phyloP scores from a whole-genome alignment of 148 eudicot species.

The Nepenthes mirabilis region DNA sequence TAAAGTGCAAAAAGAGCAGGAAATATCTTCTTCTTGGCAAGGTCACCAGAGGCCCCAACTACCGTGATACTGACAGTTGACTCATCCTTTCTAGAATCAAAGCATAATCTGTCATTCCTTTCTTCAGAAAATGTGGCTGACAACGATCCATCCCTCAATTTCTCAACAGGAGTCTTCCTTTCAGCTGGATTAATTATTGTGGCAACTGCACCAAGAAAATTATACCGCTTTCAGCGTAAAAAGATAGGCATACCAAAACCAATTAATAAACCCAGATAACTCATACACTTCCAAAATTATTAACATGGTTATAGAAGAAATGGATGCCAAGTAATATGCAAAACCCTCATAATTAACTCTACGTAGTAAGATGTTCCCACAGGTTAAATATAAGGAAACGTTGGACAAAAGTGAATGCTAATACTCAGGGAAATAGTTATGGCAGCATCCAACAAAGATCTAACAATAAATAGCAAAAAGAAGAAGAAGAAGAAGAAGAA shows the following conservation, averaged over 20 bases:
- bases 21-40: conserved; percentile 96
- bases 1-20: conserved; percentile 98
- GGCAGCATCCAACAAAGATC: too few relatives aligned
- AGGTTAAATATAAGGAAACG: too few relatives aligned
- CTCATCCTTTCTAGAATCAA: conserved; percentile 32
- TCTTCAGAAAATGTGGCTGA: conserved; percentile 34
- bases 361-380: too few relatives aligned
- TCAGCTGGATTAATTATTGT: conserved; percentile 24
- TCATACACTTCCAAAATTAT: not conserved
- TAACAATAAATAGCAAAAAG: not conserved
- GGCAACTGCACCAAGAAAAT: conserved; percentile 31
- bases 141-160: conserved; percentile 31
- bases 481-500: not conserved
- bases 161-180: conserved; percentile 29
- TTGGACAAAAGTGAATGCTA: too few relatives aligned
- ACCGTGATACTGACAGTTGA: conserved; percentile 92
- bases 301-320: not conserved
- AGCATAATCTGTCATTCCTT: conserved; percentile 14
- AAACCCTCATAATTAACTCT: too few relatives aligned
- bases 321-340: not conserved
- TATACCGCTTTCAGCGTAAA: conserved; percentile 4
- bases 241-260: not conserved
- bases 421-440: too few relatives aligned
- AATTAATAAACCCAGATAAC: not conserved
- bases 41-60: conserved; percentile 98